These are phyloP conservation scores for Beauveria sp. DNA, from an alignment of 2,329 filamentous ascomycete genomes.

Conservation along the genomic window DNA sequence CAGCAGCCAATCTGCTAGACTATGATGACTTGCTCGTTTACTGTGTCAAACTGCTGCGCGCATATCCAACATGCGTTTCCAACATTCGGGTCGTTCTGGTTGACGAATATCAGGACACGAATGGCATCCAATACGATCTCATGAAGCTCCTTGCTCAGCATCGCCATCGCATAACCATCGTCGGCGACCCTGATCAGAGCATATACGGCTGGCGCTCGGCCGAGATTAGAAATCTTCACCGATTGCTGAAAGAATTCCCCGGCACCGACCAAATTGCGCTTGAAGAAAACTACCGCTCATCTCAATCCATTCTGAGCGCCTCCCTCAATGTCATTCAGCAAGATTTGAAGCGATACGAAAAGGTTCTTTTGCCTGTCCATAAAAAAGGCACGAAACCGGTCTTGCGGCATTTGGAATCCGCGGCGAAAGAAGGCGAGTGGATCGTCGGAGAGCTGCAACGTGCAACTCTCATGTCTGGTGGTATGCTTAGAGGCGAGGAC, in stretches of 20 bases:
- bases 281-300: conserved; percentile 92
- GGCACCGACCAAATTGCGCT: conserved; percentile 75
- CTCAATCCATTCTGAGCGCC: conserved; percentile 70
- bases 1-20: conserved; percentile 74
- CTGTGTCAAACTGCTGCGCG: conserved; percentile 70
- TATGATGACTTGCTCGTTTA: conserved; percentile 87
- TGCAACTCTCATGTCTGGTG: conserved; percentile 60
- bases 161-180: conserved; percentile 75
- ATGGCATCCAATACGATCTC: conserved; percentile 86
- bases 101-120: conserved; percentile 97
- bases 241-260: conserved; percentile 69
- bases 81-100: conserved; percentile 90
- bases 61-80: conserved; percentile 70
- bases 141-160: conserved; percentile 79
- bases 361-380: conserved; percentile 73
- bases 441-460: conserved; percentile 77
- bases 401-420: conserved; percentile 63
- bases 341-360: conserved; percentile 71
- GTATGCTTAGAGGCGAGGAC: conserved; percentile 66
- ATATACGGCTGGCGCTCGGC: conserved; percentile 95
- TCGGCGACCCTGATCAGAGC: conserved; percentile 94
- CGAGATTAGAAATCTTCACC: conserved; percentile 78
- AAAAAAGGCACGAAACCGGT: conserved; percentile 72
- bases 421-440: conserved; percentile 75
- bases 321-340: conserved; percentile 87